These are phyloP conservation scores for Ettlia oleoabundans DNA, from an alignment of 139 green algal species.

Conservation along the genomic window DNA sequence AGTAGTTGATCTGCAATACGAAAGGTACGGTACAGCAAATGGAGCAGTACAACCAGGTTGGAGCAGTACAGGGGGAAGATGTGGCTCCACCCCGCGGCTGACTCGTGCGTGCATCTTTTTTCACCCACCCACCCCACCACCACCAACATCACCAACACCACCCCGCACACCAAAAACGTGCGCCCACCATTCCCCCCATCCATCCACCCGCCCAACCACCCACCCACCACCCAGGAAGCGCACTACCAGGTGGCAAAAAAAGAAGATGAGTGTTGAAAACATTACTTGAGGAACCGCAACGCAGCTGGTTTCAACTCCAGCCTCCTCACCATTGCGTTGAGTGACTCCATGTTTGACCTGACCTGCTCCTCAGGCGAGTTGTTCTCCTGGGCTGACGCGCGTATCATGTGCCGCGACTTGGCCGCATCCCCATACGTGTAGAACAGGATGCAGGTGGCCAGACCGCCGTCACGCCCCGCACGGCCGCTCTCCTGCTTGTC, in stretches of 20 bases:
- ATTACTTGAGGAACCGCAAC: no score
- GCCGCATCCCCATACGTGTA: conserved; percentile 72
- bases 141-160: no score
- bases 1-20: conserved; percentile 75
- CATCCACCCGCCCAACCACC: no score
- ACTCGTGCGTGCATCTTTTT: no score
- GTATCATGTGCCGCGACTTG: conserved; percentile 78
- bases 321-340: conserved; percentile 81
- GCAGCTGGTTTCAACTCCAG: no score
- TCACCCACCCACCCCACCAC: no score
- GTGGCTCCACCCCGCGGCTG: no score
- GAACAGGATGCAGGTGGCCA: conserved; percentile 80
- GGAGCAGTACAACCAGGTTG: neutral
- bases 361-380: conserved; percentile 49
- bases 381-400: conserved; percentile 70
- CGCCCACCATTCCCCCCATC: no score
- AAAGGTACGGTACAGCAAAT: neutral
- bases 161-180: no score
- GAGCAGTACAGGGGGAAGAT: neutral
- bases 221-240: no score
- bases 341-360: conserved; percentile 75
- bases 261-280: no score
- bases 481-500: conserved; percentile 78
- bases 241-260: no score
- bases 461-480: conserved; percentile 78